A percentile compares a stretch with the other conserved stretches of the same genome.
These are phyloP conservation scores for Tulasnella sp. DNA, from an alignment of 768 basidiomycete genomes.

Conservation along the genomic window DNA sequence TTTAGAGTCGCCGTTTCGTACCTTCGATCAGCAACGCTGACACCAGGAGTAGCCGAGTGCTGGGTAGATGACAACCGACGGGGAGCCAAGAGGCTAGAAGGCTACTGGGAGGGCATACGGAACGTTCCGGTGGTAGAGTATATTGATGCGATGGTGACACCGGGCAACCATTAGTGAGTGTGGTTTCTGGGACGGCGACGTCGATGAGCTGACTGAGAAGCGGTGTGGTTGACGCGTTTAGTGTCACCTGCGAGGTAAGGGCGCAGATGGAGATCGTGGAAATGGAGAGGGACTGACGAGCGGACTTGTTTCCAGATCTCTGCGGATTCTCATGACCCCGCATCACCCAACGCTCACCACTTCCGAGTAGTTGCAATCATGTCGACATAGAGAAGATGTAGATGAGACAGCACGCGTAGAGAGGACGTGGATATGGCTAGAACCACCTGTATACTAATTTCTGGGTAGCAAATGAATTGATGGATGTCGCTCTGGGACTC, in stretches of 20 bases:
- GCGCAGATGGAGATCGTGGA: no score
- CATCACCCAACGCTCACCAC: slow-evolving; percentile 11
- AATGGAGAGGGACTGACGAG: no score
- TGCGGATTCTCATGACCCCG: not conserved
- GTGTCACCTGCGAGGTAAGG: slow-evolving; percentile 10
- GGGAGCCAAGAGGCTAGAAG: not conserved
- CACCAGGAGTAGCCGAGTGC: slow-evolving; percentile 6
- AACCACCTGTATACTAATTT: not conserved
- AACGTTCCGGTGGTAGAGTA: slow-evolving; percentile 1
- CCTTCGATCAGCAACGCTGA: slow-evolving; percentile 1
- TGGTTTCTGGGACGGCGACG: not conserved
- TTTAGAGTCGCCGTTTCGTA: slow-evolving; percentile 3
- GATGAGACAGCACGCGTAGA: not conserved
- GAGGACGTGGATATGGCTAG: not conserved
- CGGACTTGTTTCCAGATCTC: no score
- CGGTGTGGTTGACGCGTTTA: not conserved
- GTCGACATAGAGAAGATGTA: slow-evolving; percentile 1
- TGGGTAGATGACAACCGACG: slow-evolving; percentile 7
- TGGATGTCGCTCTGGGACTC: not conserved
- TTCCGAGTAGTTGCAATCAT: slow-evolving; percentile 2
- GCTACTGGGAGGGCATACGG: not conserved
- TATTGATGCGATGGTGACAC: slow-evolving; percentile 3
- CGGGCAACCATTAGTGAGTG: slow-evolving; percentile 4
- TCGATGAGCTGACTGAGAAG: not conserved
- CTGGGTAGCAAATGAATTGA: not conserved